phyloP scores from a whole-genome alignment of 176 grass and related monocot genomes.

The Miscanthus lutarioriparius region DNA sequence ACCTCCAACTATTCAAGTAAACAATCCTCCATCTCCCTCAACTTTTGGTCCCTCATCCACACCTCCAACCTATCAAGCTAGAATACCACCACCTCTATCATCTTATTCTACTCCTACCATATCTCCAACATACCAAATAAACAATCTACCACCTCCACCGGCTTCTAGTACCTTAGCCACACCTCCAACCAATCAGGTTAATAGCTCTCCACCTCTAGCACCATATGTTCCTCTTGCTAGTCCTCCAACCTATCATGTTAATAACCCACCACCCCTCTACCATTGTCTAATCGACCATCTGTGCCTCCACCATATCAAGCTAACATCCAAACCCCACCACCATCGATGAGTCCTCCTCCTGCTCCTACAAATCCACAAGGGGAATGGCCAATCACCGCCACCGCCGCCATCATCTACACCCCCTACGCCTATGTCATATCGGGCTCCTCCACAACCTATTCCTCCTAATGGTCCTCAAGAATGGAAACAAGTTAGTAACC shows the following conservation, averaged over 20 bases:
- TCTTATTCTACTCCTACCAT: no score
- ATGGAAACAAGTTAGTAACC: constrained; percentile 30
- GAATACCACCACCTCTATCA: no score
- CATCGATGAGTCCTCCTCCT: background rate
- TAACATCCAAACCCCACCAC: background rate
- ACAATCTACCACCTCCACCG: background rate
- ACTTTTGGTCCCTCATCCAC: no score
- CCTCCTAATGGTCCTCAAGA: constrained; percentile 21
- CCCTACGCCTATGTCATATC: background rate
- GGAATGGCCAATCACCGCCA: background rate
- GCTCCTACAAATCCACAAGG: constrained; percentile 15
- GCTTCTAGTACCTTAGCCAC: background rate
- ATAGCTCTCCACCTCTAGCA: background rate
- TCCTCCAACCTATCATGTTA: background rate
- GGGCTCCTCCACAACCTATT: constrained; percentile 6
- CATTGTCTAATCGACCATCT: background rate
- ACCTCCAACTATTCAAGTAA: no score
- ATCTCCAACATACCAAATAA: background rate
- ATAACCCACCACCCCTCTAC: background rate
- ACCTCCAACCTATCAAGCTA: no score
- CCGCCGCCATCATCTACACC: background rate
- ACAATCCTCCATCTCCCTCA: no score
- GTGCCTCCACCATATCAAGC: background rate
- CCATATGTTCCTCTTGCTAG: background rate
- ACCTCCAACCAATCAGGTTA: background rate